A percentile compares a stretch with the other conserved stretches of the same genome.
Evolutionary conservation across 1,284 basidiomycete genomes (phyloP).

Genomic region (Coriolopsis trogii): DNA sequence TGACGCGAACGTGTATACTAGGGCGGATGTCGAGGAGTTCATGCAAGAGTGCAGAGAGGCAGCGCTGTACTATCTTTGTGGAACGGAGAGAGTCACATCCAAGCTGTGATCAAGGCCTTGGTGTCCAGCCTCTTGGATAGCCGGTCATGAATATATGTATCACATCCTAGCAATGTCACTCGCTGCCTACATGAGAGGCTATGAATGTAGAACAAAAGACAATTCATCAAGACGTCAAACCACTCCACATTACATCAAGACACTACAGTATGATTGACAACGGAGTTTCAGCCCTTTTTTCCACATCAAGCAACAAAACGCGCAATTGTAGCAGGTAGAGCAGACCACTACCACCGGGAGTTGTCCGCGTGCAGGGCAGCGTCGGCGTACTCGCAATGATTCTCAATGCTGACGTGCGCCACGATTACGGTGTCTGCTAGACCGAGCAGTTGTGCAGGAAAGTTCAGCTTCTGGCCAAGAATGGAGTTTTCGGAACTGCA

Average conservation of each 20-base stretch:
- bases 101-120: slow-evolving; percentile 9
- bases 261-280: too few species aligned
- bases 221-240: too few species aligned
- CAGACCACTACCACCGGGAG: slow-evolving; percentile 24
- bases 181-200: too few species aligned
- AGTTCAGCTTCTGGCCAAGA: slow-evolving; percentile 23
- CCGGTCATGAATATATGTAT: too few species aligned
- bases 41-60: slow-evolving; percentile 25
- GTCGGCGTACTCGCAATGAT: slow-evolving; percentile 29
- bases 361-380: slow-evolving; percentile 28
- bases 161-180: too few species aligned
- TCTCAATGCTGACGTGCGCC: slow-evolving; percentile 28
- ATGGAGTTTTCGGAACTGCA: slow-evolving; percentile 26
- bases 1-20: slow-evolving; percentile 28
- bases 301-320: not conserved
- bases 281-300: too few species aligned
- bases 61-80: slow-evolving; percentile 20
- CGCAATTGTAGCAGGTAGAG: slow-evolving; percentile 4
- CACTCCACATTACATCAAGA: too few species aligned
- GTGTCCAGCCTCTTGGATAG: too few species aligned
- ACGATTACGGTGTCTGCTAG: slow-evolving; percentile 26
- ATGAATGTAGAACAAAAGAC: too few species aligned
- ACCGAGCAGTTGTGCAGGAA: slow-evolving; percentile 27
- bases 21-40: slow-evolving; percentile 23
- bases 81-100: not conserved